phyloP scores from a whole-genome alignment of 2,329 filamentous ascomycete species.

The Beauveria sp. region DNA sequence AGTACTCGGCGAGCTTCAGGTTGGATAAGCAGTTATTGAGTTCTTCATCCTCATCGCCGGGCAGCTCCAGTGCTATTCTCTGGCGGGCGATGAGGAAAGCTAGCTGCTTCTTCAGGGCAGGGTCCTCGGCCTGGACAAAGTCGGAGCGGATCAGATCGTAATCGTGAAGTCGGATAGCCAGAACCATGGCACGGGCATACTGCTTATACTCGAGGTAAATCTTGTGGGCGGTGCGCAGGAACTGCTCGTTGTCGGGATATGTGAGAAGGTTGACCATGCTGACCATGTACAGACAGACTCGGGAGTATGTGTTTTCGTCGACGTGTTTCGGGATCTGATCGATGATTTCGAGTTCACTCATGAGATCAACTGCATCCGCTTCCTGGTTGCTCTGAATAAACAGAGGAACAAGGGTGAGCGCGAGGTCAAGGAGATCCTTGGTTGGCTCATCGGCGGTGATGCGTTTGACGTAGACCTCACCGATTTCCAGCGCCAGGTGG shows the following conservation, averaged over 20 bases:
- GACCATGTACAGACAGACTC: conserved; percentile 96
- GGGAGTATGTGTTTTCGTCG: conserved; percentile 85
- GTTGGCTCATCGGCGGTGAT: conserved; percentile 77
- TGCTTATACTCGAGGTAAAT: conserved; percentile 94
- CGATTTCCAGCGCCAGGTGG: conserved; percentile 91
- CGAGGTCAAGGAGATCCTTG: conserved; percentile 78
- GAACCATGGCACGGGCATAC: conserved; percentile 83
- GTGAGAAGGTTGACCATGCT: conserved; percentile 98
- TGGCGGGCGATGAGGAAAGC: conserved; percentile 89
- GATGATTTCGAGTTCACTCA: conserved; percentile 97
- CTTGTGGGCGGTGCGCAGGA: conserved; percentile 83
- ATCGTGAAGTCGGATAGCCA: conserved; percentile 91
- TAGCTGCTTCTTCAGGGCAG: conserved; percentile 82
- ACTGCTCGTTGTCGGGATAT: conserved; percentile 94
- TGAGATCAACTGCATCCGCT: conserved; percentile 91
- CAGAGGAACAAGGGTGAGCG: conserved; percentile 77
- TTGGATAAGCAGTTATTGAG: conserved; percentile 82
- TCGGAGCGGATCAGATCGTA: conserved; percentile 72
- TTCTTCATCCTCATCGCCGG: conserved; percentile 64
- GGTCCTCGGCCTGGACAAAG: conserved; percentile 73
- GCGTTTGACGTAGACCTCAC: conserved; percentile 85
- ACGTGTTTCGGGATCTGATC: conserved; percentile 82
- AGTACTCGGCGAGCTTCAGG: conserved; percentile 79
- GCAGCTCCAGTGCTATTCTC: conserved; percentile 71
- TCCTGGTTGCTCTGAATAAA: conserved; percentile 97